Base-by-base conservation (phyloP, 306 rosid genomes). In the Senna tora region DNA sequence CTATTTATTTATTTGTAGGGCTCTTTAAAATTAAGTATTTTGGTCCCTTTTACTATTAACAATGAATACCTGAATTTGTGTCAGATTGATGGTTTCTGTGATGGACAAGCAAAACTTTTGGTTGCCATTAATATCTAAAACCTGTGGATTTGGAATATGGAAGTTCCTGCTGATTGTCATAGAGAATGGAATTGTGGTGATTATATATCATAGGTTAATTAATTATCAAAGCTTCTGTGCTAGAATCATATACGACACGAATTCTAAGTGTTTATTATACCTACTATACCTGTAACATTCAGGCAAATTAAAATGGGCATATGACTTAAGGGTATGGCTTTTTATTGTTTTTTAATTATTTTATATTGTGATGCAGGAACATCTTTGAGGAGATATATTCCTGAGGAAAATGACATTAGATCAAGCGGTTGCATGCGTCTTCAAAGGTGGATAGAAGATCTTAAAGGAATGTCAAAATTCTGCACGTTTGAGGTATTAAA, bases 401-500 rank as follows among this genome's bases (percentile, higher is more conserved):
- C 47, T 38, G 69, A 10, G 60, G 77, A 68, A 57, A 72, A 82
- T 82, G 90, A 68, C 59, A 78, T 69, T 80, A 51, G 77, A 68
- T 65, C 87, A 83, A 87, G 38, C 76, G 38, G 46, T 77, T 74
- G 70, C 79, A 22, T 79, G 70, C 65, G 46, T 69, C 62, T 38
- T 67, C 59, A 77, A 82, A 75, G 86, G 89, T 39, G 89, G 91
- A 63, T 90, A 90, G 72, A 80, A 73, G 64, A 73, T 78, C 84
- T 39, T 15, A 60, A 71, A 80, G 85, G 81, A 84, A 86, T 84
- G 89, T 75, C 93, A 78, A 83, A 79, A 79, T 66, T 78, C 79
- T 85, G 80, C 71, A 46, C 84, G 80, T 81, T 77, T 67, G 70
- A 90, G 93, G 93, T 87, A 90, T 21, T 65, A 22, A 53, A n/a